Evolutionary conservation across 805 yeast species (phyloP).

Genomic region (Yarrowia porcina): DNA sequence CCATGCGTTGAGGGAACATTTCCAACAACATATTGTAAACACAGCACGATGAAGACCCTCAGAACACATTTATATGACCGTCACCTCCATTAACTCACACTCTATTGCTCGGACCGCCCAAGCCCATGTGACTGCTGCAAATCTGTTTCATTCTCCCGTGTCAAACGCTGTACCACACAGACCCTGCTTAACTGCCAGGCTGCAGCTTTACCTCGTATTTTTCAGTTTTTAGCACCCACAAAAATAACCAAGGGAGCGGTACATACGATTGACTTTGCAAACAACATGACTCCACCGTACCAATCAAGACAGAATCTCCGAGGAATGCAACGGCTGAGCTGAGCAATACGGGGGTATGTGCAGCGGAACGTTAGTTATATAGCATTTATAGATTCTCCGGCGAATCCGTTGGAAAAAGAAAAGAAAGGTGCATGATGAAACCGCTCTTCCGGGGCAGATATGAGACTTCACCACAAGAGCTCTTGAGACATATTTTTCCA

Average conservation of each 20-base stretch:
- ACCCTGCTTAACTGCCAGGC: neutral
- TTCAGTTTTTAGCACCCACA: neutral
- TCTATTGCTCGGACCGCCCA: neutral
- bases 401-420: no score
- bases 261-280: neutral
- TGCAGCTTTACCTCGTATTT: constrained; percentile 4
- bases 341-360: no score
- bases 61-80: no score
- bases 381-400: no score
- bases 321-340: neutral
- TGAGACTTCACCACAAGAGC: neutral
- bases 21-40: no score
- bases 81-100: no score
- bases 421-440: neutral
- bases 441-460: neutral
- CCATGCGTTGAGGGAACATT: no score
- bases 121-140: neutral
- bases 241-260: no score
- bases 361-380: no score
- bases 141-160: neutral
- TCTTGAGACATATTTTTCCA: neutral
- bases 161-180: neutral
- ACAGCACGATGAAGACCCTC: no score
- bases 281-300: neutral
- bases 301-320: neutral